These are phyloP conservation scores for Podochytrium sp. DNA, from an alignment of 192 early-diverging fungal species.

Conservation along the genomic window DNA sequence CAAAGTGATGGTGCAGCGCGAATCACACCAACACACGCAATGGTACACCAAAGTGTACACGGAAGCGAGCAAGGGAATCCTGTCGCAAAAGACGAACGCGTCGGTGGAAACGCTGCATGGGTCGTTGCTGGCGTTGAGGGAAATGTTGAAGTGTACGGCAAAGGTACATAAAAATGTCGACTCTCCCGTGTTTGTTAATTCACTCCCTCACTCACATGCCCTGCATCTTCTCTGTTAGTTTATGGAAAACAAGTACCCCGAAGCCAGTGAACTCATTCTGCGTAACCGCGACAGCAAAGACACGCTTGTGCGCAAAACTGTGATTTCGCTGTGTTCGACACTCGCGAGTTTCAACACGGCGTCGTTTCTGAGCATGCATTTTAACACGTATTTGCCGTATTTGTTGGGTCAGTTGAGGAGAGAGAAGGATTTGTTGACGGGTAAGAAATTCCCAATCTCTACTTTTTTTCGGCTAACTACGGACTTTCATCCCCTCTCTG, in stretches of 20 bases:
- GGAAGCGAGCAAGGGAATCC: conserved; percentile 69
- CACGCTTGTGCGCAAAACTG: conserved; percentile 68
- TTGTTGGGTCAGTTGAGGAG: conserved; percentile 66
- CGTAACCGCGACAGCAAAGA: conserved; percentile 71
- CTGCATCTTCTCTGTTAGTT: conserved; percentile 49
- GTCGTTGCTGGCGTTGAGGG: conserved; percentile 71
- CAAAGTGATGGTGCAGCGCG: conserved; percentile 69
- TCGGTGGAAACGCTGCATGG: conserved; percentile 73
- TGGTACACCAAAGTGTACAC: conserved; percentile 74
- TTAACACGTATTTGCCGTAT: conserved; percentile 67
- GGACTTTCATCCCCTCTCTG: too few relatives aligned
- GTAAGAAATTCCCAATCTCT: background rate
- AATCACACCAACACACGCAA: conserved; percentile 51
- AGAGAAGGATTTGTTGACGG: conserved; percentile 57
- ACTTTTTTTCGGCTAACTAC: conserved; percentile 2
- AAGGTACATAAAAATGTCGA: conserved; percentile 51
- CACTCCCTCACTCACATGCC: background rate
- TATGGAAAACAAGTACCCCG: conserved; percentile 72
- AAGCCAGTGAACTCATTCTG: conserved; percentile 71
- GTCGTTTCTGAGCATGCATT: conserved; percentile 55
- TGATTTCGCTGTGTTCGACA: conserved; percentile 73
- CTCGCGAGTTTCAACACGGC: conserved; percentile 76
- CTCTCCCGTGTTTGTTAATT: conserved; percentile 2
- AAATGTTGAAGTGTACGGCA: conserved; percentile 72
- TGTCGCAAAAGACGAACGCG: conserved; percentile 32